phyloP scores from a whole-genome alignment of 148 eudicot genomes.

The Simmondsia chinensis region DNA sequence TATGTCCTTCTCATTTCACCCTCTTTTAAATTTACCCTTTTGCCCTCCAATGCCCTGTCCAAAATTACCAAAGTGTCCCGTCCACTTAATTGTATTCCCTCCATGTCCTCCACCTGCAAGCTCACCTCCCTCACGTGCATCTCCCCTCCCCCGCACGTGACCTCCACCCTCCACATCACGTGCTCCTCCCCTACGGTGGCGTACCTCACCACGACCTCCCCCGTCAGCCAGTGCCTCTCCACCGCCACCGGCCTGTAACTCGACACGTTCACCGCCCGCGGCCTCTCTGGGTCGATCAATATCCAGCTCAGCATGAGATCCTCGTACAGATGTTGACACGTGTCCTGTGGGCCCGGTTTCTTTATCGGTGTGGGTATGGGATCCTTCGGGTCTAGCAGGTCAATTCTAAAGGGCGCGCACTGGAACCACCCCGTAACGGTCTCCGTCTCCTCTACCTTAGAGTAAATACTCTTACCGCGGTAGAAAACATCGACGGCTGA shows the following conservation, averaged over 20 bases:
- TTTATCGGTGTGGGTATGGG: constrained; percentile 32
- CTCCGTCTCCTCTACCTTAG: constrained; percentile 51
- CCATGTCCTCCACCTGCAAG: constrained; percentile 57
- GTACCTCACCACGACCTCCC: constrained; percentile 58
- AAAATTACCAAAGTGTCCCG: constrained; percentile 64
- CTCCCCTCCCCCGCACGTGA: constrained; percentile 57
- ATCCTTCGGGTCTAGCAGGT: constrained; percentile 61
- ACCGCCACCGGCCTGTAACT: constrained; percentile 48
- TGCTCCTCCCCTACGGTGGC: constrained; percentile 17
- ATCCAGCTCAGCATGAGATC: constrained; percentile 69
- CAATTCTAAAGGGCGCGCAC: constrained; percentile 75
- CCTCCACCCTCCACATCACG: constrained; percentile 43
- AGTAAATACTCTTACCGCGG: constrained; percentile 30
- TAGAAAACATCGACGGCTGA: constrained; percentile 82
- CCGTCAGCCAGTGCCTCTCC: constrained; percentile 69
- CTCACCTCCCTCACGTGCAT: constrained; percentile 74
- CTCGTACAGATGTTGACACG: constrained; percentile 21
- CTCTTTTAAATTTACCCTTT: constrained; percentile 30
- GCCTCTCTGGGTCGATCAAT: constrained; percentile 33
- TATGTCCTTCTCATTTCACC: constrained; percentile 35
- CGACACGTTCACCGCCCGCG: constrained; percentile 42
- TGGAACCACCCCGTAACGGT: constrained; percentile 56
- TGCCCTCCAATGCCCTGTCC: constrained; percentile 34
- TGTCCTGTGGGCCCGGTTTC: constrained; percentile 35
- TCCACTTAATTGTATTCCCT: constrained; percentile 52